These are phyloP conservation scores for Aspergillus nomiae DNA, from an alignment of 2,329 filamentous ascomycete species.

Conservation along the genomic window DNA sequence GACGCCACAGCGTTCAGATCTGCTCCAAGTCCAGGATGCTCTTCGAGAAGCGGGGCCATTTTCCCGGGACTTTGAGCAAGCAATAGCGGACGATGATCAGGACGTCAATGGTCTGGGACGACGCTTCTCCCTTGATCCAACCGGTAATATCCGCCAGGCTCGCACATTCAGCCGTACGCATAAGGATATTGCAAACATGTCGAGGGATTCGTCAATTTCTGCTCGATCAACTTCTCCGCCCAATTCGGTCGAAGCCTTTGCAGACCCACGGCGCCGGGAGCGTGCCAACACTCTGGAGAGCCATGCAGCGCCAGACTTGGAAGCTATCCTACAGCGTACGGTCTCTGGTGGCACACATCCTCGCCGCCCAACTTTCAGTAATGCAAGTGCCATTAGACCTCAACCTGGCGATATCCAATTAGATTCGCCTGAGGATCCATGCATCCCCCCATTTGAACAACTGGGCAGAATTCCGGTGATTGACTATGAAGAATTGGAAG, in stretches of 20 bases:
- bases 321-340: slow-evolving; percentile 67
- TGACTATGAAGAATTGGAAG: slow-evolving; percentile 92
- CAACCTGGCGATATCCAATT: slow-evolving; percentile 38
- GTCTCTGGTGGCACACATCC: slow-evolving; percentile 69
- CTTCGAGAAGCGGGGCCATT: slow-evolving; percentile 47
- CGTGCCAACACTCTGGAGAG: slow-evolving; percentile 70
- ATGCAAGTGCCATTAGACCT: slow-evolving; percentile 58
- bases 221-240: slow-evolving; percentile 80
- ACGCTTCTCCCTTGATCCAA: slow-evolving; percentile 46
- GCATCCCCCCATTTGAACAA: slow-evolving; percentile 77
- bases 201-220: slow-evolving; percentile 53
- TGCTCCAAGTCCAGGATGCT: slow-evolving; percentile 51
- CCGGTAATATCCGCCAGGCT: slow-evolving; percentile 35
- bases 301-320: slow-evolving; percentile 55
- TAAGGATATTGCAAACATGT: slow-evolving; percentile 43
- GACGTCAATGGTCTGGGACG: slow-evolving; percentile 39
- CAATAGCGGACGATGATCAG: slow-evolving; percentile 73
- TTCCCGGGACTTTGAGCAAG: slow-evolving; percentile 84
- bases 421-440: slow-evolving; percentile 65
- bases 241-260: slow-evolving; percentile 97
- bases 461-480: slow-evolving; percentile 78
- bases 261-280: slow-evolving; percentile 82
- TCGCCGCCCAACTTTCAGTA: slow-evolving; percentile 61
- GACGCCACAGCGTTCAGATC: slow-evolving; percentile 49
- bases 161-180: slow-evolving; percentile 39